Evolutionary conservation across 805 yeast species (phyloP).

Genomic region (Yarrowia hollandica): DNA sequence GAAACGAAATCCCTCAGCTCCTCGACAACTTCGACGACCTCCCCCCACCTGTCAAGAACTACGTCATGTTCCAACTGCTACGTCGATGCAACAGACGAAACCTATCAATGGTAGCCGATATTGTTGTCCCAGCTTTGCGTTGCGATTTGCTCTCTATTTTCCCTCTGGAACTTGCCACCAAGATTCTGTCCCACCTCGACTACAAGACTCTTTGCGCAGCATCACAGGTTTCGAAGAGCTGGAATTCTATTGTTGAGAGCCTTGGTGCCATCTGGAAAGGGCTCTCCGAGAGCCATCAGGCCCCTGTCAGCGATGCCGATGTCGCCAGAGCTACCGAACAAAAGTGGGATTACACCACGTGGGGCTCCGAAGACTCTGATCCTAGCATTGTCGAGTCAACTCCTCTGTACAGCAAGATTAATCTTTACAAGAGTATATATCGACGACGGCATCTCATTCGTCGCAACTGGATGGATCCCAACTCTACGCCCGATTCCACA

Average conservation of each 20-base stretch:
- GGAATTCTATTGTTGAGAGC: constrained; percentile 66
- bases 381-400: constrained; percentile 32
- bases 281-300: constrained; percentile 55
- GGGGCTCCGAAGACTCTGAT: constrained; percentile 33
- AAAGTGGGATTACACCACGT: constrained; percentile 41
- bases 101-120: constrained; percentile 57
- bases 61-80: constrained; percentile 55
- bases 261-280: constrained; percentile 69
- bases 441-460: constrained; percentile 59
- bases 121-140: constrained; percentile 56
- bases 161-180: constrained; percentile 72
- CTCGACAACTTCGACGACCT: constrained; percentile 54
- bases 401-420: constrained; percentile 35
- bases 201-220: constrained; percentile 59
- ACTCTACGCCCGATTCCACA: constrained; percentile 63
- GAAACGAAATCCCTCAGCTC: constrained; percentile 60
- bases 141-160: constrained; percentile 70
- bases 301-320: constrained; percentile 39
- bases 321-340: constrained; percentile 43
- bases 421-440: constrained; percentile 56
- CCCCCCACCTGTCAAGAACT: constrained; percentile 51
- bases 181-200: constrained; percentile 66
- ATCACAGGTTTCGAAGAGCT: constrained; percentile 62
- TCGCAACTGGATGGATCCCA: constrained; percentile 78
- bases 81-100: constrained; percentile 60